phyloP scores from a whole-genome alignment of 306 rosid species.

The Sesbania bispinosa region DNA sequence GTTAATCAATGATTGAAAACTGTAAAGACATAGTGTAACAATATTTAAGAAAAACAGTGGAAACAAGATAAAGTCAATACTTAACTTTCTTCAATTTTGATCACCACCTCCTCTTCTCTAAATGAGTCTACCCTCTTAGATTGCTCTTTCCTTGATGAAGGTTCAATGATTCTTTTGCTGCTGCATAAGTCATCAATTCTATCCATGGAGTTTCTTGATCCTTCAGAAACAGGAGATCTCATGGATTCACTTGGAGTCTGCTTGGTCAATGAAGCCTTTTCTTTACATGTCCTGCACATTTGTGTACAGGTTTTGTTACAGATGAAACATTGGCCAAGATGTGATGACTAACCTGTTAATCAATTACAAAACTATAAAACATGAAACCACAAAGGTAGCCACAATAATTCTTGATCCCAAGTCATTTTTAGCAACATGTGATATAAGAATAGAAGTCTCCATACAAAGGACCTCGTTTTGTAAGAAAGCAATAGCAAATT shows the following conservation, averaged over 20 bases:
- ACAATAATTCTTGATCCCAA: background rate
- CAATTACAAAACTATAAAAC: conserved; percentile 1
- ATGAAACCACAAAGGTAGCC: background rate
- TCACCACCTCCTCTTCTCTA: conserved; percentile 66
- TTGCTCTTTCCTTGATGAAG: conserved; percentile 43
- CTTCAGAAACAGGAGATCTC: conserved; percentile 62
- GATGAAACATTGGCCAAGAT: conserved; percentile 20
- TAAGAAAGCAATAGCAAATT: background rate
- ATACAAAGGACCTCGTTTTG: background rate
- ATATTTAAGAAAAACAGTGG: conserved; percentile 15
- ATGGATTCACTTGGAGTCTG: conserved; percentile 51
- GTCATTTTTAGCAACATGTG: conserved; percentile 7
- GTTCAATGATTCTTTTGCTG: conserved; percentile 52
- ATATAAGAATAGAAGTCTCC: conserved; percentile 7
- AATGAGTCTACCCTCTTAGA: conserved; percentile 51
- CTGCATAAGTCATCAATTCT: conserved; percentile 35
- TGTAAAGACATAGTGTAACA: background rate
- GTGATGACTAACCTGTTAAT: background rate
- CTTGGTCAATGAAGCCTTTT: conserved; percentile 65
- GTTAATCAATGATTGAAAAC: conserved; percentile 30
- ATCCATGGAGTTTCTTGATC: conserved; percentile 63
- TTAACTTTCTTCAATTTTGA: conserved; percentile 96
- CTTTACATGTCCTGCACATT: conserved; percentile 54
- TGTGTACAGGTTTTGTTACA: background rate
- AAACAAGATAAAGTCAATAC: conserved; percentile 32